Conservation (phyloP, 75 land plant species). For the Pinus tabuliformis region DNA sequence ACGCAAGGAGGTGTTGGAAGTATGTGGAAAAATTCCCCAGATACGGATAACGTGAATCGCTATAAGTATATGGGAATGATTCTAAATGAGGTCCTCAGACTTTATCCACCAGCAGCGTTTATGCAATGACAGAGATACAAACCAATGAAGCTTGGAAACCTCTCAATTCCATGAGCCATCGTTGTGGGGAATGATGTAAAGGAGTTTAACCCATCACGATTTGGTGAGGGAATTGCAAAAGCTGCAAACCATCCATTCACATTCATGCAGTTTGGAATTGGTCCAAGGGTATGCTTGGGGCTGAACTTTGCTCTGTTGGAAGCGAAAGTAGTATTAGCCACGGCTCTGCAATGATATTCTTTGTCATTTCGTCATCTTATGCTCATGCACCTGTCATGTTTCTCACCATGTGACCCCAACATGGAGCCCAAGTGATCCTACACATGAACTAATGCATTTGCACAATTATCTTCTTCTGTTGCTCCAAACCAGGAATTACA, state of each 20-base stretch:
- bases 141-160: slow-evolving; percentile 27
- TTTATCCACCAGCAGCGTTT: slow-evolving; percentile 37
- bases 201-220: slow-evolving; percentile 60
- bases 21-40: too few relatives aligned
- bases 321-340: slow-evolving; percentile 31
- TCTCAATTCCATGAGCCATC: slow-evolving; percentile 31
- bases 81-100: slow-evolving; percentile 42
- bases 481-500: too few relatives aligned
- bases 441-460: not conserved
- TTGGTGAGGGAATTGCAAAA: slow-evolving; percentile 15
- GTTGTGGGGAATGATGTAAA: slow-evolving; percentile 53
- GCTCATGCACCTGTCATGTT: slow-evolving; percentile 30
- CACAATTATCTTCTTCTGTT: too few relatives aligned
- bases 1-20: too few relatives aligned
- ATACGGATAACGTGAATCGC: too few relatives aligned
- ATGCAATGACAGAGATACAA: slow-evolving; percentile 17
- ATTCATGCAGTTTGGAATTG: slow-evolving; percentile 43
- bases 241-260: slow-evolving; percentile 13
- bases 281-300: slow-evolving; percentile 49
- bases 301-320: slow-evolving; percentile 41
- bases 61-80: too few relatives aligned
- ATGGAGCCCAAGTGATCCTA: slow-evolving; percentile 26
- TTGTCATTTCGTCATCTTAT: slow-evolving; percentile 39
- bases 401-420: slow-evolving; percentile 26
- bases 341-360: slow-evolving; percentile 34